Percentiles rank a stretch among this genome's conserved stretches.
These are phyloP conservation scores for Peronospora belbahrii DNA, from an alignment of 352 stramenopile species.

Conservation along the genomic window DNA sequence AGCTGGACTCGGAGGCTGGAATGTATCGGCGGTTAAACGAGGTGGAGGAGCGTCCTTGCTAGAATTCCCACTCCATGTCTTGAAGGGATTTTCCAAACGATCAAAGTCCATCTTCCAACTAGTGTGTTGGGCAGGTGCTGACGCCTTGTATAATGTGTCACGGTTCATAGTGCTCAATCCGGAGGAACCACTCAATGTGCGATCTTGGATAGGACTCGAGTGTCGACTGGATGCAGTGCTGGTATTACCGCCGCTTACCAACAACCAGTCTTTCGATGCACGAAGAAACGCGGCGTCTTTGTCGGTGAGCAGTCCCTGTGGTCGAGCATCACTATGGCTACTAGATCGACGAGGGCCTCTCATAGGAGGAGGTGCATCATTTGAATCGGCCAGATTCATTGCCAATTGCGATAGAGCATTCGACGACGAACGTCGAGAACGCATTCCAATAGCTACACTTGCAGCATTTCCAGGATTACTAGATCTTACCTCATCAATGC, in stretches of 20 bases:
- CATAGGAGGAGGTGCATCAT: conserved; percentile 44
- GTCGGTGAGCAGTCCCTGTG: conserved; percentile 14
- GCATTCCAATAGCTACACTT: conserved; percentile 11
- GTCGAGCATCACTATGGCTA: conserved; percentile 51
- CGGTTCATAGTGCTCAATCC: conserved; percentile 5
- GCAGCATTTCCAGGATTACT: conserved; percentile 3
- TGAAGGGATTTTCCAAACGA: conserved; percentile 60
- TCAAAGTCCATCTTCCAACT: conserved; percentile 69
- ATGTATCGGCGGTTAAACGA: conserved; percentile 43
- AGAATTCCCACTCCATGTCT: conserved; percentile 53
- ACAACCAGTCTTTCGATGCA: conserved; percentile 43
- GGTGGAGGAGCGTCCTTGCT: conserved; percentile 35
- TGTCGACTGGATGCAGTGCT: conserved; percentile 24
- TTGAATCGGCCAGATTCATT: conserved; percentile 16
- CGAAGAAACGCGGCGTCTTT: conserved; percentile 19
- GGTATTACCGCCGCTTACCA: conserved; percentile 12
- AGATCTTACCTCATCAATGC: conserved; percentile 7
- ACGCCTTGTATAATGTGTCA: conserved; percentile 8
- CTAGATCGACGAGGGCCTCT: conserved; percentile 42
- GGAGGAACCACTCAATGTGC: conserved; percentile 8
- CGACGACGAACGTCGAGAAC: conserved; percentile 25
- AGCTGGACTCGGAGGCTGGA: conserved; percentile 31
- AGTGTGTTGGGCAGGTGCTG: conserved; percentile 2
- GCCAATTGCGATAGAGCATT: conserved; percentile 28
- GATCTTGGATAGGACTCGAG: conserved; percentile 22